Evolutionary conservation across 1,139 yeast genomes (phyloP), one percentile per base, ranked within the genome.

Genomic region (Suhomyces wounanorum): DNA sequence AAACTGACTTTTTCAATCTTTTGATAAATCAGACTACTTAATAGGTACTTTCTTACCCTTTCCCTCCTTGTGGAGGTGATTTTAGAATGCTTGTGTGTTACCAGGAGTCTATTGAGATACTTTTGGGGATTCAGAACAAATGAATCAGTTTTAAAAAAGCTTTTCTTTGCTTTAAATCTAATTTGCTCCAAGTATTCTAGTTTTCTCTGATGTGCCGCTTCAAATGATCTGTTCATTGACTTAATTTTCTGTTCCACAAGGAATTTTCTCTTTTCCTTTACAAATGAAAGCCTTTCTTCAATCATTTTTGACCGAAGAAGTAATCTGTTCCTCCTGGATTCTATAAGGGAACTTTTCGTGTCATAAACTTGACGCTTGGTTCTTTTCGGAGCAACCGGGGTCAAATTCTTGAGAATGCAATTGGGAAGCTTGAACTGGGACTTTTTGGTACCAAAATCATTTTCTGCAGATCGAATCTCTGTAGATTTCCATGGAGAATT

Each of bases 391-490:
- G 16, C 33, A 9, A 43, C 36, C 17, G 54, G 55, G 10, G 55
- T 53, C 42, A 53, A 43, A 36, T 53, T 53, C 42, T 48, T 46
- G 35, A 48, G 50, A 38, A 53, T 53, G 8, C 30, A 40, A 18
- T 42, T 42, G 13, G 55, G 54, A 11, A 53, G 30, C 11, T 50
- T 47, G 38, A 53, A 51, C 14, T 11, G 16, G 11, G 43, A 11
- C 25, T 23, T 18, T 11, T 21, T 1, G 8, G 41, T 6, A 2
- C 11, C 23, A 23, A 23, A 25, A 7, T 38, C 30, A 9, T 23
- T 23, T 14, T 11, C 17, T 7, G 26, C 9, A n/a, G 3, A 18
- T 17, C 33, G 11, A 8, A 40, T 9, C 17, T 25, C 23, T 18
- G 16, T 10, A 3, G n/a, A 13, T n/a, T 14, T 14, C 42, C 42